Evolutionary conservation across 306 rosid genomes (phyloP).

Genomic region (Glycine soja): DNA sequence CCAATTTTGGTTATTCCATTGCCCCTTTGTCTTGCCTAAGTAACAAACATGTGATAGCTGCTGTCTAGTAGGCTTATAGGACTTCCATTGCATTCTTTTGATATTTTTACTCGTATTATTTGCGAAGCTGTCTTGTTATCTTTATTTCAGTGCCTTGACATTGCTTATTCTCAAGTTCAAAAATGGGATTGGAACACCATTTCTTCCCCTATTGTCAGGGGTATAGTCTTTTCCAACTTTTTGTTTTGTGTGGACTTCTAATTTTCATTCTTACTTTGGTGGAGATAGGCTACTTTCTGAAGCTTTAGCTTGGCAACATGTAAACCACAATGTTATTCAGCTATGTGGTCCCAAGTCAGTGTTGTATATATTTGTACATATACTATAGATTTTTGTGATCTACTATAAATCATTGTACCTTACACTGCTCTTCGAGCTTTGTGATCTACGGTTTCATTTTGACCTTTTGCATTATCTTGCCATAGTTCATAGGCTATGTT

Average conservation of each 20-base stretch:
- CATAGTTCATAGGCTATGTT: too few relatives aligned
- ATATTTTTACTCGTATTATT: slow-evolving; percentile 46
- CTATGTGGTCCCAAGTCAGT: slow-evolving; percentile 34
- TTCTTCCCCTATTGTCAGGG: too few relatives aligned
- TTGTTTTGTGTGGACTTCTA: slow-evolving; percentile 6
- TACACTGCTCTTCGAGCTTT: slow-evolving; percentile 9
- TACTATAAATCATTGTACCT: slow-evolving; percentile 35
- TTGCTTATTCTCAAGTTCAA: slow-evolving; percentile 43
- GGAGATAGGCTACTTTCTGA: background rate
- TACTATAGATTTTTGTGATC: slow-evolving; percentile 39
- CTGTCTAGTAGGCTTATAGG: slow-evolving; percentile 38
- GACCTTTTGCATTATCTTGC: too few relatives aligned
- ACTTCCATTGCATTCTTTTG: slow-evolving; percentile 56
- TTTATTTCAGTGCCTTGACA: slow-evolving; percentile 38
- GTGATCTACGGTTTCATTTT: too few relatives aligned
- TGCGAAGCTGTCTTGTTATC: slow-evolving; percentile 33
- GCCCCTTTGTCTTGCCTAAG: slow-evolving; percentile 32
- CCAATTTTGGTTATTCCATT: slow-evolving; percentile 45
- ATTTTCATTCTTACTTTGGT: background rate
- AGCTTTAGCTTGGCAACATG: slow-evolving; percentile 27
- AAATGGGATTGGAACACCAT: slow-evolving; percentile 32
- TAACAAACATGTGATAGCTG: too few relatives aligned
- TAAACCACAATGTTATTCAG: slow-evolving; percentile 13
- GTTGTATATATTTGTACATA: slow-evolving; percentile 52
- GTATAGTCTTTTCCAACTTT: background rate